Percentiles rank a stretch among this genome's conserved stretches.
Evolutionary conservation across 2,329 filamentous ascomycete species (phyloP).

Genomic region (Metarhizium humberi): DNA sequence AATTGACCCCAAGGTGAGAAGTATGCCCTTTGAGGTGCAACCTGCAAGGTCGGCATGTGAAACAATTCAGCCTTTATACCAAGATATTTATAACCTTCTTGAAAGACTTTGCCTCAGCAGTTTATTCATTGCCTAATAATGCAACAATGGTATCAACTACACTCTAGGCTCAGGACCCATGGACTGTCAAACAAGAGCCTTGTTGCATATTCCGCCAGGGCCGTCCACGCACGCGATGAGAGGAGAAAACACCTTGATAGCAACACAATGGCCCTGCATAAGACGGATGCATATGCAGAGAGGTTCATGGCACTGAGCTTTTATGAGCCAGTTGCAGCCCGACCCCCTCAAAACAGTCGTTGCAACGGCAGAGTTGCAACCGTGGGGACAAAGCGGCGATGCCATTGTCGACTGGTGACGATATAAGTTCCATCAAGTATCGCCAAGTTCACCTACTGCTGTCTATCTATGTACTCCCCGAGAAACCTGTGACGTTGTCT

Average conservation of each 20-base stretch:
- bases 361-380: neutral
- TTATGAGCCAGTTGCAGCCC: neutral
- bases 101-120: too few relatives aligned
- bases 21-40: too few relatives aligned
- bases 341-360: neutral
- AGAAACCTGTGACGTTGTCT: neutral
- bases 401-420: neutral
- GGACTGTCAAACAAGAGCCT: neutral
- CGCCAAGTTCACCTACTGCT: neutral
- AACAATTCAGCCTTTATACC: too few relatives aligned
- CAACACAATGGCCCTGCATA: neutral
- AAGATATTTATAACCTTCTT: too few relatives aligned
- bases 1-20: too few relatives aligned
- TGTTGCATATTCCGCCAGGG: neutral
- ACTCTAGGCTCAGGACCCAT: neutral
- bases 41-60: too few relatives aligned
- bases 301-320: neutral
- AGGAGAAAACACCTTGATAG: neutral
- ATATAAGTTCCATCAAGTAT: neutral
- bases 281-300: neutral
- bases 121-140: too few relatives aligned
- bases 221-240: too few relatives aligned
- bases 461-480: neutral
- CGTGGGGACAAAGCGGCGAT: neutral
- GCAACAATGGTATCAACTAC: neutral